Evolutionary conservation across 2,329 filamentous ascomycete species (phyloP).

Genomic region (Cadophora gregata): DNA sequence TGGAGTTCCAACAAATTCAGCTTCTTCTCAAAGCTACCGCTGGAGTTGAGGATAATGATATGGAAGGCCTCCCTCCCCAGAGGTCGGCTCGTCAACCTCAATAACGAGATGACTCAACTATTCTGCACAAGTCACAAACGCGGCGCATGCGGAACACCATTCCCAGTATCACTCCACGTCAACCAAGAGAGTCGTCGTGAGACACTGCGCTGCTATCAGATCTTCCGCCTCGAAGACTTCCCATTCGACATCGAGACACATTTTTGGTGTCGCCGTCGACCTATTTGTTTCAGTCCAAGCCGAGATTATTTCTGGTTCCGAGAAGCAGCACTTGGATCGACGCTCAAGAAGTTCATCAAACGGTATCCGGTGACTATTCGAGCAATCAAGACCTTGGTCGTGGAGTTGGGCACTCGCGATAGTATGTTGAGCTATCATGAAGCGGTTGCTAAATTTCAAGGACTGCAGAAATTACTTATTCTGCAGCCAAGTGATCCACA

Average conservation of each 20-base stretch:
- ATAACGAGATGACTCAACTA: not conserved
- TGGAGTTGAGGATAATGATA: not conserved
- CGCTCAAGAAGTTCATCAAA: no score
- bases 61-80: not conserved
- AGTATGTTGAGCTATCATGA: no score
- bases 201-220: not conserved
- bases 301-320: no score
- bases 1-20: not conserved
- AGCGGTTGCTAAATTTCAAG: no score
- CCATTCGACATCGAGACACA: not conserved
- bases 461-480: no score
- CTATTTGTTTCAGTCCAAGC: not conserved
- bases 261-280: not conserved
- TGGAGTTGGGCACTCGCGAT: no score
- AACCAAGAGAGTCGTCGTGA: not conserved
- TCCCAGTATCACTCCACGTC: not conserved
- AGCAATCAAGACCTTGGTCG: no score
- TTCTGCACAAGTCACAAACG: not conserved
- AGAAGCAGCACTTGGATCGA: no score
- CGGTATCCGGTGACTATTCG: no score
- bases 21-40: not conserved
- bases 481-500: no score
- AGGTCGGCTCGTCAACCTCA: not conserved
- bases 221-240: not conserved
- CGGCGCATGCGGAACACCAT: not conserved